Base-by-base conservation (phyloP, 2,329 filamentous ascomycete species). In the Xylariales sp. region DNA sequence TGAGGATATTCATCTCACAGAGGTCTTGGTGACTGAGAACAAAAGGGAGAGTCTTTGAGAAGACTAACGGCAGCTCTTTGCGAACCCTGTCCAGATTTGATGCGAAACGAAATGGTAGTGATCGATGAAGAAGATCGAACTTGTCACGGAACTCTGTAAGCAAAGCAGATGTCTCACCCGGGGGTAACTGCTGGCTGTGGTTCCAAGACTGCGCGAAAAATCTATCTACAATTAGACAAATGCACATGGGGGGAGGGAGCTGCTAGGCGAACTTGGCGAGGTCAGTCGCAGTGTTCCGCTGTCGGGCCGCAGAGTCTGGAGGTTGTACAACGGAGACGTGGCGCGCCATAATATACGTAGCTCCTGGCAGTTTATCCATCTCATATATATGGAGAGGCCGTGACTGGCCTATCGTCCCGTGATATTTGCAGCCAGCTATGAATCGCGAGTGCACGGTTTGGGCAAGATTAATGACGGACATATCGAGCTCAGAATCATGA, bases 1-100 rank as follows among this genome's bases (percentile, higher is more conserved):
- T 55, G 18, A 72, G 63, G 54, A 71, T 69, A 34, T 71, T 67
- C 56, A 67, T 65, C 61, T 71, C 66, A 32, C 50, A 43, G 36
- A 68, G 66, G 32, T 68, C 66, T 30, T 46, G 12, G 53, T 68
- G 66, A n/a, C n/a, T 62, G n/a, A 68, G 62, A 30, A 65, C 62
- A 23, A 68, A 16, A 30, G 62, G 58, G 43, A 54, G 55, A 9
- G 28, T 23, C 16, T 34, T 18, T 6, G 53, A 56, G 43, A 65
- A 60, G 34, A 68, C 56, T 2, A 41, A n/a, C 12, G 50, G 41
- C 23, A 65, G 55, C 55, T 23, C 60, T 39, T 59, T 43, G 36
- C 48, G 50, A 45, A 60, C 34, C 12, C 18, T 63, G 12, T 43
- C 45, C 10, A 64, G 9, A 39, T 58, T 54, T 45, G 61, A 32